phyloP scores from a whole-genome alignment of 352 stramenopile species.

The Nothophytophthora sp. region DNA sequence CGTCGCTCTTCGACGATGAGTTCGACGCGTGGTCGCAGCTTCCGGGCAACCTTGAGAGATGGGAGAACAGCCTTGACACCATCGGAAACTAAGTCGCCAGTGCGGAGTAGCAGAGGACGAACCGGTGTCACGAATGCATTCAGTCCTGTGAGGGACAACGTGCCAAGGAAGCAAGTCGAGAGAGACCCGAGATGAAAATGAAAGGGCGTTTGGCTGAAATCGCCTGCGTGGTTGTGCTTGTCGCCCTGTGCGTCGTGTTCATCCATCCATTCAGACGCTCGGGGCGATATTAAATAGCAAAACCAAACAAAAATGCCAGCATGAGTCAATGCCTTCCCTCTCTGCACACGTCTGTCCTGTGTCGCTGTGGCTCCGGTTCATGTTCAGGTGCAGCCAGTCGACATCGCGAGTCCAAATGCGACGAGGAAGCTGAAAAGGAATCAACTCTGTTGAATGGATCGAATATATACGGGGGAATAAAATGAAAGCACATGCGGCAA shows the following conservation, averaged over 20 bases:
- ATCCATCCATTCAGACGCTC: slow-evolving; percentile 5
- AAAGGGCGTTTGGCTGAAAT: slow-evolving; percentile 27
- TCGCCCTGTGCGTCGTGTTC: slow-evolving; percentile 12
- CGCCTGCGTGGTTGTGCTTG: slow-evolving; percentile 32
- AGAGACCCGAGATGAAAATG: slow-evolving; percentile 28
- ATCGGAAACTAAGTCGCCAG: slow-evolving; percentile 66
- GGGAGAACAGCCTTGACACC: slow-evolving; percentile 88
- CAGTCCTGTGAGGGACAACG: slow-evolving; percentile 3
- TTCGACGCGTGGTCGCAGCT: slow-evolving; percentile 89
- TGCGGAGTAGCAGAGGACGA: too few species aligned
- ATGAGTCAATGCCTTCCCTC: too few species aligned
- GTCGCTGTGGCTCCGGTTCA: too few species aligned
- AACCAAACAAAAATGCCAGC: slow-evolving; percentile 2
- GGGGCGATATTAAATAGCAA: slow-evolving; percentile 5
- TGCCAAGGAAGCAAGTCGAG: slow-evolving; percentile 7
- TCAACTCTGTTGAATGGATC: not conserved
- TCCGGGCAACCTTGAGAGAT: slow-evolving; percentile 83
- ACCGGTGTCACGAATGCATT: too few species aligned
- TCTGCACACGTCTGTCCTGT: too few species aligned
- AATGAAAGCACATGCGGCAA: slow-evolving; percentile 1
- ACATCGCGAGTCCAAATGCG: too few species aligned
- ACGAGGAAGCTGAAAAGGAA: too few species aligned
- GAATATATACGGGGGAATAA: slow-evolving; percentile 31
- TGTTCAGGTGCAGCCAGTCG: too few species aligned
- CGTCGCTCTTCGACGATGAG: slow-evolving; percentile 84